Evolutionary conservation across 306 rosid species (phyloP).

Genomic region (Ochetophila trinervis): DNA sequence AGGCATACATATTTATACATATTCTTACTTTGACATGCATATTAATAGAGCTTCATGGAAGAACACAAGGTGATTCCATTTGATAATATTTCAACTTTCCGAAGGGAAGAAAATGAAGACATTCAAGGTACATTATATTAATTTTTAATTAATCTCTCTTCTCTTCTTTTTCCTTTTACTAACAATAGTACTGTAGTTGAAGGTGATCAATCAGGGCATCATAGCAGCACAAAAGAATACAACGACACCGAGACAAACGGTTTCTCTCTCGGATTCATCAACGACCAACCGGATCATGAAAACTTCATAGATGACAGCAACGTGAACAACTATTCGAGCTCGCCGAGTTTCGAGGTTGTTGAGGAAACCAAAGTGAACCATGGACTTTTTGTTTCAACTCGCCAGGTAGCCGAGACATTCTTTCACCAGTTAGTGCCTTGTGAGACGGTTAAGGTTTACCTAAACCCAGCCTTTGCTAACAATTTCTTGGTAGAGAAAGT

Average conservation of each 20-base stretch:
- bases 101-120: slow-evolving; percentile 37
- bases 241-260: slow-evolving; percentile 44
- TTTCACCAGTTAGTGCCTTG: slow-evolving; percentile 80
- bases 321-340: slow-evolving; percentile 51
- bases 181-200: slow-evolving; percentile 9
- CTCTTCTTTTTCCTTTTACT: background rate
- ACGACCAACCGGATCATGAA: slow-evolving; percentile 35
- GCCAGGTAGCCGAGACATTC: slow-evolving; percentile 73
- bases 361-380: slow-evolving; percentile 70
- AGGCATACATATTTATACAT: background rate
- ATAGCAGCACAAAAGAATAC: slow-evolving; percentile 36
- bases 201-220: slow-evolving; percentile 35
- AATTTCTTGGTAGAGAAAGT: slow-evolving; percentile 26
- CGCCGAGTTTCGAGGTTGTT: slow-evolving; percentile 74
- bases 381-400: slow-evolving; percentile 69
- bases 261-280: slow-evolving; percentile 65
- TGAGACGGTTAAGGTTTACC: slow-evolving; percentile 66
- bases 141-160: background rate
- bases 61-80: slow-evolving; percentile 67
- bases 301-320: slow-evolving; percentile 54
- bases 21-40: background rate
- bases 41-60: slow-evolving; percentile 59
- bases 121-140: background rate
- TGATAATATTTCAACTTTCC: slow-evolving; percentile 57
- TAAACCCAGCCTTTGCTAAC: slow-evolving; percentile 41